Percentiles rank a stretch among this genome's conserved stretches.
These are phyloP conservation scores for Xenoacremonium recifei DNA, from an alignment of 2,329 filamentous ascomycete genomes.

Conservation along the genomic window DNA sequence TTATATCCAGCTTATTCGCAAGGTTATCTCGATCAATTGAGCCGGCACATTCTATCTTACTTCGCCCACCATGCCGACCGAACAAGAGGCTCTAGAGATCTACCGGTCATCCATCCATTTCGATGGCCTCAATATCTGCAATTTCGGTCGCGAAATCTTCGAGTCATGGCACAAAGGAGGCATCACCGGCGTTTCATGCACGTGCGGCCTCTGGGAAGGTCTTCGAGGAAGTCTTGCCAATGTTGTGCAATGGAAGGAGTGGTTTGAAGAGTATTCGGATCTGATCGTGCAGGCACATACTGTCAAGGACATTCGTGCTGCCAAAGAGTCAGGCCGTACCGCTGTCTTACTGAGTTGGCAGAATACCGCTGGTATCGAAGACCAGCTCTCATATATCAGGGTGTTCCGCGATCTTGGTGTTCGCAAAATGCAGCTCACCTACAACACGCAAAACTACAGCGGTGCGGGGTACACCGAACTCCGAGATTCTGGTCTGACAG, in stretches of 20 bases:
- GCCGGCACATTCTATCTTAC: too few relatives aligned
- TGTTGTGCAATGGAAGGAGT: slow-evolving; percentile 41
- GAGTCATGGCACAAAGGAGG: slow-evolving; percentile 37
- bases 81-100: slow-evolving; percentile 34
- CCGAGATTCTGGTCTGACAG: slow-evolving; percentile 34
- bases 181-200: slow-evolving; percentile 40
- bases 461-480: slow-evolving; percentile 38
- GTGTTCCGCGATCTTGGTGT: slow-evolving; percentile 40
- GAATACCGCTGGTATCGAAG: slow-evolving; percentile 40
- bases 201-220: slow-evolving; percentile 38
- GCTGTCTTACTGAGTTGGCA: slow-evolving; percentile 40
- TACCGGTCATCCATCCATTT: slow-evolving; percentile 37
- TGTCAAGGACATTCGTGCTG: slow-evolving; percentile 34
- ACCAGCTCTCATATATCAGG: slow-evolving; percentile 35
- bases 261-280: slow-evolving; percentile 40
- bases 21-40: too few relatives aligned
- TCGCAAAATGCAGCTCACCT: slow-evolving; percentile 41
- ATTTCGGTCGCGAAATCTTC: slow-evolving; percentile 38
- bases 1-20: too few relatives aligned
- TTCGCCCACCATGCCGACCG: slow-evolving; percentile 32
- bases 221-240: slow-evolving; percentile 37
- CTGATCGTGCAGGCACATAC: slow-evolving; percentile 37
- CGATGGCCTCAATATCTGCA: slow-evolving; percentile 40
- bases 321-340: slow-evolving; percentile 34
- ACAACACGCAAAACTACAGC: slow-evolving; percentile 42